A percentile compares a stretch with the other conserved stretches of the same genome.
phyloP scores from a whole-genome alignment of 495 filamentous ascomycete species.

The Elaphomyces granulatus region DNA sequence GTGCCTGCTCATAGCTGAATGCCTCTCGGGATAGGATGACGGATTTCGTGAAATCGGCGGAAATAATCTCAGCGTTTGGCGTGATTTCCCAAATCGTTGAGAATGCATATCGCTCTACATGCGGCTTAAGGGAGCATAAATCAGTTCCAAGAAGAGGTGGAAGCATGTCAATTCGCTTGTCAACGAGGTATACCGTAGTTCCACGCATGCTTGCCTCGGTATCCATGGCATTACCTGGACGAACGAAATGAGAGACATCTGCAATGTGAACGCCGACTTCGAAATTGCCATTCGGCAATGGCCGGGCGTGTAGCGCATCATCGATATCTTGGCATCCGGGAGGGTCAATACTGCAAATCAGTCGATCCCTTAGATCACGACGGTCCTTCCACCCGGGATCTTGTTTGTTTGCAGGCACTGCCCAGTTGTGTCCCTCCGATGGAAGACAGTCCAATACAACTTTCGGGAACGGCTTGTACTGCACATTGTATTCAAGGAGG shows the following conservation, averaged over 20 bases:
- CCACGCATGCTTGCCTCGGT: conserved; percentile 82
- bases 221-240: conserved; percentile 95
- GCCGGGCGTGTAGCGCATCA: conserved; percentile 80
- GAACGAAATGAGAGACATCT: conserved; percentile 96
- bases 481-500: conserved; percentile 88
- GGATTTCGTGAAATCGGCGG: conserved; percentile 78
- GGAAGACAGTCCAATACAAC: conserved; percentile 88
- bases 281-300: conserved; percentile 81
- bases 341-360: conserved; percentile 96
- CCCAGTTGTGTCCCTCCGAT: conserved; percentile 86
- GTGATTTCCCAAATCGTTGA: conserved; percentile 91
- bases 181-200: conserved; percentile 93
- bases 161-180: conserved; percentile 99
- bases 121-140: conserved; percentile 90
- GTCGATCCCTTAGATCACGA: conserved; percentile 66
- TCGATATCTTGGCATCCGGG: conserved; percentile 96
- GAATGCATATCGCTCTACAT: conserved; percentile 94
- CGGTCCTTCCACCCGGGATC: conserved; percentile 77
- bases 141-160: conserved; percentile 92
- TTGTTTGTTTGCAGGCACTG: conserved; percentile 57
- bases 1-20: conserved; percentile 94
- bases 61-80: conserved; percentile 69
- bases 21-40: conserved; percentile 96
- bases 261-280: conserved; percentile 99
- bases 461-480: conserved; percentile 95